Evolutionary conservation across 2,329 filamentous ascomycete species (phyloP).

Genomic region (Stenocarpella maydis): DNA sequence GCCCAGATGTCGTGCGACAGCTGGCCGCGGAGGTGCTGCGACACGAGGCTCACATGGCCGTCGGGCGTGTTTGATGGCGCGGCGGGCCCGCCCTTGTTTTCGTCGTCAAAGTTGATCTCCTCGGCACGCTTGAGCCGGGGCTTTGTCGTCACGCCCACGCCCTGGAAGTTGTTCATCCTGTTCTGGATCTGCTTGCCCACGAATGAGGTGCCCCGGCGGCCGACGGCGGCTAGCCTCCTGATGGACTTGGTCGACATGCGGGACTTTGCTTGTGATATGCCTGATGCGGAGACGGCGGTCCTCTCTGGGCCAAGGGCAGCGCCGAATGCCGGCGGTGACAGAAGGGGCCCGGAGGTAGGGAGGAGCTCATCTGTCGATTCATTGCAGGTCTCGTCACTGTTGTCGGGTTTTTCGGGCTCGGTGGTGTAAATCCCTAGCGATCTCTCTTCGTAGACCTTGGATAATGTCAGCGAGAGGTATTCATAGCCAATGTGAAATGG

Average conservation of each 20-base stretch:
- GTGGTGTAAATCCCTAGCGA: conserved; percentile 56
- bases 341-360: conserved; percentile 15
- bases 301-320: background rate
- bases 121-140: conserved; percentile 29
- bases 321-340: background rate
- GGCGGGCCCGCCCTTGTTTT: conserved; percentile 12
- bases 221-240: conserved; percentile 34
- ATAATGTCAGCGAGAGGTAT: background rate
- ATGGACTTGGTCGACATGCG: conserved; percentile 33
- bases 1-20: conserved; percentile 74
- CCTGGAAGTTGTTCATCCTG: conserved; percentile 39
- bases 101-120: conserved; percentile 29
- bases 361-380: conserved; percentile 18
- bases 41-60: conserved; percentile 37
- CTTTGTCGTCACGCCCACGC: conserved; percentile 36
- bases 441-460: conserved; percentile 61
- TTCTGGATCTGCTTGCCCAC: conserved; percentile 44
- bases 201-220: conserved; percentile 39
- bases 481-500: too few relatives aligned
- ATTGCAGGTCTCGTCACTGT: background rate
- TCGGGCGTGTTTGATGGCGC: conserved; percentile 26
- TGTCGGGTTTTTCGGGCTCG: conserved; percentile 23
- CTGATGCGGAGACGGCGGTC: conserved; percentile 28
- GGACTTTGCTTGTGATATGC: conserved; percentile 33
- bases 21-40: conserved; percentile 68